Conservation (phyloP, 1,284 basidiomycete genomes). For the Schizopora paradoxa region DNA sequence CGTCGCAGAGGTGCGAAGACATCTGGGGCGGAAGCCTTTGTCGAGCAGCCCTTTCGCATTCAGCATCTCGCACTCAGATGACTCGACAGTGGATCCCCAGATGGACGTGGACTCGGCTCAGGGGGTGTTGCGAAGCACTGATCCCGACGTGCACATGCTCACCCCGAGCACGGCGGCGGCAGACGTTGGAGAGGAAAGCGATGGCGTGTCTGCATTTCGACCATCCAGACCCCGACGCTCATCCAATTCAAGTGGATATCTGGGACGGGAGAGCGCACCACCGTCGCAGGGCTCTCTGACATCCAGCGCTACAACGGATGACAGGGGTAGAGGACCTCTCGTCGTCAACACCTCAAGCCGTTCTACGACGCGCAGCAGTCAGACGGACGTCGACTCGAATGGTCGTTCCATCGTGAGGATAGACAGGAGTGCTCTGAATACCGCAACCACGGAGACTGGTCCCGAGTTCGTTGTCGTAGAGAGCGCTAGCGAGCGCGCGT, state of each 20-base stretch:
- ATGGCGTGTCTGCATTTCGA: background rate
- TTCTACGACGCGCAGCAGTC: conserved; percentile 3
- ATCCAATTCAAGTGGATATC: too few species aligned
- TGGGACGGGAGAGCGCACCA: too few species aligned
- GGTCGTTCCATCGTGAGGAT: conserved; percentile 9
- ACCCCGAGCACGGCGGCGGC: conserved; percentile 9
- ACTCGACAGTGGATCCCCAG: conserved; percentile 7
- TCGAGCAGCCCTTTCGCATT: conserved; percentile 16
- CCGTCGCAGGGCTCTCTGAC: conserved; percentile 7
- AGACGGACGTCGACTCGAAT: conserved; percentile 1
- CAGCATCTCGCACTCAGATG: conserved; percentile 14
- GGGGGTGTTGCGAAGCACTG: conserved; percentile 1
- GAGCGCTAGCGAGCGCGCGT: conserved; percentile 1
- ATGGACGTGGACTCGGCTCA: conserved; percentile 13
- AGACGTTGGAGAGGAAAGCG: conserved; percentile 7
- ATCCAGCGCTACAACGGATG: conserved; percentile 14
- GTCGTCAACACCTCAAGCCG: conserved; percentile 9
- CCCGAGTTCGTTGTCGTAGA: conserved; percentile 3
- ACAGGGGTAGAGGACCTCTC: conserved; percentile 8
- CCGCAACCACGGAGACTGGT: conserved; percentile 12
- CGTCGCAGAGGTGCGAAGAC: conserved; percentile 13
- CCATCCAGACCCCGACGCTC: conserved; percentile 1
- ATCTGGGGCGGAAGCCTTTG: conserved; percentile 11
- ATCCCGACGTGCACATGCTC: conserved; percentile 16
- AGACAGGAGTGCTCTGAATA: conserved; percentile 9